A percentile compares a stretch with the other conserved stretches of the same genome.
phyloP scores from a whole-genome alignment of 2,329 filamentous ascomycete species.

The Penicillium janthinellum region DNA sequence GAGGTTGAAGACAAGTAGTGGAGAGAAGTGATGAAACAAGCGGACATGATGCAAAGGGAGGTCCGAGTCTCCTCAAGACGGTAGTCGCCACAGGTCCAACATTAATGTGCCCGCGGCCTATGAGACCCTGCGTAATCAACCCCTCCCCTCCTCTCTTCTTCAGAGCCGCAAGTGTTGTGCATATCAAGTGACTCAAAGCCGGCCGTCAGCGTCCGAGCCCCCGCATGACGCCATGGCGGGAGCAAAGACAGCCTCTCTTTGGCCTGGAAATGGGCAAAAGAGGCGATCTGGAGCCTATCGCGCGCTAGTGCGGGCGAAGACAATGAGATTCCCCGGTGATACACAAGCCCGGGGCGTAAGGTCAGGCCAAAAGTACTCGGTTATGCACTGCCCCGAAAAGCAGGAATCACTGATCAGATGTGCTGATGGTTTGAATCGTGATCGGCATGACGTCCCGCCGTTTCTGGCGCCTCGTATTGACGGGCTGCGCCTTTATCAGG shows the following conservation, averaged over 20 bases:
- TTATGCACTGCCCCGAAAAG: constrained; percentile 22
- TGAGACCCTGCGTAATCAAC: background rate
- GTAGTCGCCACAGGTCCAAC: constrained; percentile 6
- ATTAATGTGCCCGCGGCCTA: constrained; percentile 5
- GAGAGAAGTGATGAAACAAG: background rate
- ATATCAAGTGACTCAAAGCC: constrained; percentile 27
- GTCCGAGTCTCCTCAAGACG: background rate
- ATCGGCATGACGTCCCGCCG: constrained; percentile 13
- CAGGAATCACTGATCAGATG: constrained; percentile 1
- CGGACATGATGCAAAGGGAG: background rate
- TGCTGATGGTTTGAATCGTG: background rate
- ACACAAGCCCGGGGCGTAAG: constrained; percentile 5
- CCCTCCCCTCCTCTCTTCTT: background rate
- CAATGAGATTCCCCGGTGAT: constrained; percentile 11
- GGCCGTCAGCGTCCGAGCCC: constrained; percentile 18
- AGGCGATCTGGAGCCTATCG: constrained; percentile 19
- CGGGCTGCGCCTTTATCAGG: constrained; percentile 10
- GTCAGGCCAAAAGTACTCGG: constrained; percentile 6
- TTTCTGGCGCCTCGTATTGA: constrained; percentile 1
- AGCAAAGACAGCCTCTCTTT: constrained; percentile 9
- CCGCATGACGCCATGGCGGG: constrained; percentile 24
- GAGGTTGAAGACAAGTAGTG: background rate
- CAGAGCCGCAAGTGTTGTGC: constrained; percentile 26
- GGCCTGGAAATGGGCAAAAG: constrained; percentile 14
- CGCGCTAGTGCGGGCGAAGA: constrained; percentile 9